These are phyloP conservation scores for Cyclotella atomus DNA, from an alignment of 108 stramenopile species.

Conservation along the genomic window DNA sequence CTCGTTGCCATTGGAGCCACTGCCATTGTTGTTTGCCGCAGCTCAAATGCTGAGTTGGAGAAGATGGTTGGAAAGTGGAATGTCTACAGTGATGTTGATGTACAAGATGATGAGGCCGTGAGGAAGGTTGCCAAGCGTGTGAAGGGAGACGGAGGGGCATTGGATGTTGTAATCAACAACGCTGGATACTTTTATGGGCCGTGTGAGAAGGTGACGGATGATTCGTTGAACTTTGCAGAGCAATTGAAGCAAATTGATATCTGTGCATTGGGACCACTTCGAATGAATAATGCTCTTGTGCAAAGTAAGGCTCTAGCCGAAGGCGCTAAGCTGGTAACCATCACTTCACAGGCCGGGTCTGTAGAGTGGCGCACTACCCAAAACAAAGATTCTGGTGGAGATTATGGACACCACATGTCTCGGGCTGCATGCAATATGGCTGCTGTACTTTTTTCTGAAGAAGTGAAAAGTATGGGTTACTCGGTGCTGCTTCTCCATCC, in stretches of 20 bases:
- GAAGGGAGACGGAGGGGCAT: conserved; percentile 64
- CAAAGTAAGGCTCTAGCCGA: conserved; percentile 63
- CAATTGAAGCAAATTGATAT: conserved; percentile 91
- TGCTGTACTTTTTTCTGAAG: conserved; percentile 76
- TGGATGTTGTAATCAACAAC: conserved; percentile 89
- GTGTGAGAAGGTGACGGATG: conserved; percentile 69
- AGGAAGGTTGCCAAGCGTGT: conserved; percentile 66
- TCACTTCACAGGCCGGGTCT: conserved; percentile 92
- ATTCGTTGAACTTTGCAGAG: conserved; percentile 83
- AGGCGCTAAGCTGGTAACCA: conserved; percentile 83
- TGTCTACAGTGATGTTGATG: conserved; percentile 85
- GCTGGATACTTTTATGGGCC: conserved; percentile 91
- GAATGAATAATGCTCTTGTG: conserved; percentile 77
- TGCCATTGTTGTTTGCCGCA: conserved; percentile 75
- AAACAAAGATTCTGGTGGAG: conserved; percentile 78
- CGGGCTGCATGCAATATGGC: conserved; percentile 92
- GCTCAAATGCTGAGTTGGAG: conserved; percentile 58
- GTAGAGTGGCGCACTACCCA: conserved; percentile 82
- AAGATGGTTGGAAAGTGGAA: conserved; percentile 69
- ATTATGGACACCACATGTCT: conserved; percentile 95
- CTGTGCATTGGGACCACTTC: conserved; percentile 88
- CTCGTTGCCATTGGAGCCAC: conserved; percentile 76
- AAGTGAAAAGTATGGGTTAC: conserved; percentile 81
- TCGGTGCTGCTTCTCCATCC: conserved; percentile 86
- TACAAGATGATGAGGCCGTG: conserved; percentile 77